Conservation (phyloP, 352 stramenopile species). For the Phytophthora litchii region DNA sequence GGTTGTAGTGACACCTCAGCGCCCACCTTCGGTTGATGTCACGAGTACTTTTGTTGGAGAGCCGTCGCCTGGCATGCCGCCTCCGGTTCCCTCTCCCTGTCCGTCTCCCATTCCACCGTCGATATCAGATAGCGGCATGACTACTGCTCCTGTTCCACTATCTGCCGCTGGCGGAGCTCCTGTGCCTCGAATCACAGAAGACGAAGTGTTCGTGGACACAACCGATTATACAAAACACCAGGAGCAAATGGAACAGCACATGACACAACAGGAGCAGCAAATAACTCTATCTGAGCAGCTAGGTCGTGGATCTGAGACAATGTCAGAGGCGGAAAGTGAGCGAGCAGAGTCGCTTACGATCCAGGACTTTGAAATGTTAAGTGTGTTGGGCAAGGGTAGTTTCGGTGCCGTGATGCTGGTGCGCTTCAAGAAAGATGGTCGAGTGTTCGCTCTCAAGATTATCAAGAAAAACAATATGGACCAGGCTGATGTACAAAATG, state of each 20-base stretch:
- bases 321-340: constrained; percentile 18
- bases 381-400: constrained; percentile 84
- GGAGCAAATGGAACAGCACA: constrained; percentile 33
- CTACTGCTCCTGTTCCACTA: background rate
- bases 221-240: constrained; percentile 40
- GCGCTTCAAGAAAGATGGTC: constrained; percentile 88
- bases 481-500: constrained; percentile 81
- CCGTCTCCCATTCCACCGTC: constrained; percentile 27
- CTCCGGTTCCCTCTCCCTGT: constrained; percentile 35
- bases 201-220: constrained; percentile 42
- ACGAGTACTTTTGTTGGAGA: constrained; percentile 49
- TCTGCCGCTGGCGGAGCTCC: constrained; percentile 9
- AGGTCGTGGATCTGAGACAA: constrained; percentile 8
- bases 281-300: constrained; percentile 15
- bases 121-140: constrained; percentile 14
- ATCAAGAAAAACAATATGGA: constrained; percentile 92
- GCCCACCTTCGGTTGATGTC: constrained; percentile 35
- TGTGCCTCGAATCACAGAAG: constrained; percentile 39
- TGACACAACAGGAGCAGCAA: constrained; percentile 23
- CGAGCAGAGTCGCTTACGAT: constrained; percentile 74
- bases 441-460: constrained; percentile 91
- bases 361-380: constrained; percentile 92
- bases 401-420: constrained; percentile 91
- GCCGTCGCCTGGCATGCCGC: constrained; percentile 45
- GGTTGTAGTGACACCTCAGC: constrained; percentile 17